Percentiles rank a stretch among this genome's conserved stretches.
These are phyloP conservation scores for Botrytis paeoniae DNA, from an alignment of 2,329 filamentous ascomycete genomes.

Conservation along the genomic window DNA sequence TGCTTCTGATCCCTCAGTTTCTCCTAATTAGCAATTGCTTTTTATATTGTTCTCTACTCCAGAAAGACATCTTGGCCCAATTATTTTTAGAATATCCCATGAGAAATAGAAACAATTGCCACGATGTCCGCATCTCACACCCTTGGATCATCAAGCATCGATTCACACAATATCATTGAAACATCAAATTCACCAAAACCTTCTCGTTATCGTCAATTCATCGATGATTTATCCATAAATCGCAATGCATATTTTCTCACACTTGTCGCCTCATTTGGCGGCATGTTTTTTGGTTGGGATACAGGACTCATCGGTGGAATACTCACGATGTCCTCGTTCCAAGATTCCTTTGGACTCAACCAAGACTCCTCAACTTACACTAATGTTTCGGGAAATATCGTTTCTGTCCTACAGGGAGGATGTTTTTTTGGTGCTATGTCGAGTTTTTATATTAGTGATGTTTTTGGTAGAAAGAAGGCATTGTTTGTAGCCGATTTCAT, in stretches of 20 bases:
- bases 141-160: neutral
- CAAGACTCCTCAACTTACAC: neutral
- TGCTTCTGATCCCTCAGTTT: neutral
- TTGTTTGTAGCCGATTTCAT: conserved; percentile 19
- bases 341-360: conserved; percentile 31
- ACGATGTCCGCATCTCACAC: neutral
- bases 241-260: conserved; percentile 22
- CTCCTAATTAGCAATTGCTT: too few relatives aligned
- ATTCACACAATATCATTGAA: neutral
- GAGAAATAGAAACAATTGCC: neutral
- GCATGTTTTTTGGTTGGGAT: conserved; percentile 60
- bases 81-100: neutral
- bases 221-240: conserved; percentile 7
- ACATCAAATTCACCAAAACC: neutral
- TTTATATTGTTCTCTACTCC: neutral
- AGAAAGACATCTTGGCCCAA: neutral
- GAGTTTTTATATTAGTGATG: conserved; percentile 39
- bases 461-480: conserved; percentile 23
- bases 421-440: conserved; percentile 61
- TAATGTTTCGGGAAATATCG: conserved; percentile 41
- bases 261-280: conserved; percentile 57
- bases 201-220: conserved; percentile 11
- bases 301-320: conserved; percentile 73
- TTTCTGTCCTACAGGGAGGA: conserved; percentile 64
- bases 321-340: conserved; percentile 62